Evolutionary conservation across 331 rosid species (phyloP).

Genomic region (Rosa hybrid): DNA sequence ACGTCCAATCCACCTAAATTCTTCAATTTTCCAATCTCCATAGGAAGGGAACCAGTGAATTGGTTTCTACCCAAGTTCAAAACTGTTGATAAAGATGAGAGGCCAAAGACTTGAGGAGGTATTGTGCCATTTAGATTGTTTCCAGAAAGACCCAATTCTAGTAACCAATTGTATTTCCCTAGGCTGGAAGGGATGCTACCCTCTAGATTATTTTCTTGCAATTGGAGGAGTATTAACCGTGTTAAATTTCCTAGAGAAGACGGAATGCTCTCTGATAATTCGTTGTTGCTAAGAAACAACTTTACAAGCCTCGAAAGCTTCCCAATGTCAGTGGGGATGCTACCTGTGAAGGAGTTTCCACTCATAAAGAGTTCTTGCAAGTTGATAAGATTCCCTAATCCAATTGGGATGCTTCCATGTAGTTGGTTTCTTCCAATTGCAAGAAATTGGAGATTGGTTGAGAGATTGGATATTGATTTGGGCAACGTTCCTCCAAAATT

Average conservation of each 20-base stretch:
- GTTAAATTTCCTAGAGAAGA: slow-evolving; percentile 31
- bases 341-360: slow-evolving; percentile 7
- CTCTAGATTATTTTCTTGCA: neutral
- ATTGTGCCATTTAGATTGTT: slow-evolving; percentile 16
- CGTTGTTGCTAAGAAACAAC: neutral
- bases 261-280: slow-evolving; percentile 15
- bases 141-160: neutral
- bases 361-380: neutral
- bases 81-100: neutral
- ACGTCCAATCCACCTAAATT: slow-evolving; percentile 1
- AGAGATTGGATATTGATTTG: slow-evolving; percentile 16
- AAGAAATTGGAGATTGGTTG: neutral
- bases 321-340: slow-evolving; percentile 8
- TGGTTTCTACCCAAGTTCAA: slow-evolving; percentile 6
- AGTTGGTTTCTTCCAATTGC: neutral
- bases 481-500: slow-evolving; percentile 28
- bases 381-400: slow-evolving; percentile 12
- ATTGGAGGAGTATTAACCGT: neutral
- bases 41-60: slow-evolving; percentile 14
- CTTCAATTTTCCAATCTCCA: slow-evolving; percentile 15
- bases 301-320: neutral
- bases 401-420: slow-evolving; percentile 20
- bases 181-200: slow-evolving; percentile 29
- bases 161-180: slow-evolving; percentile 14
- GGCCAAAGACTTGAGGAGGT: neutral